These are phyloP conservation scores for Syncephalis fuscata DNA, from an alignment of 371 early-diverging fungal species.

Conservation along the genomic window DNA sequence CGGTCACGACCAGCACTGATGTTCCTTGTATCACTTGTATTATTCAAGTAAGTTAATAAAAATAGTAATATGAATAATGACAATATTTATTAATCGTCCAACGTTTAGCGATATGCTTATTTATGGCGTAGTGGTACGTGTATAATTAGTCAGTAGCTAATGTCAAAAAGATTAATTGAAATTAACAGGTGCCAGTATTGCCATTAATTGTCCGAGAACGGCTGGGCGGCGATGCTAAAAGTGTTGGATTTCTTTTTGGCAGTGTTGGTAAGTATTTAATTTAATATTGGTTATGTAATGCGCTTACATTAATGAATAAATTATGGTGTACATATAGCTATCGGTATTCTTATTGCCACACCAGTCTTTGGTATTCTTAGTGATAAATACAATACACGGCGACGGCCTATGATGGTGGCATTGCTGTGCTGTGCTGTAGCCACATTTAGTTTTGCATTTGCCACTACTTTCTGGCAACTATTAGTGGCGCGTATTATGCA, in stretches of 20 bases:
- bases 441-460: slow-evolving; percentile 48
- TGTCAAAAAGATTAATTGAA: not conserved
- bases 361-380: slow-evolving; percentile 62
- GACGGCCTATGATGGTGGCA: slow-evolving; percentile 60
- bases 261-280: slow-evolving; percentile 35
- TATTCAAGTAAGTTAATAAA: not conserved
- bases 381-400: slow-evolving; percentile 50
- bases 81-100: not conserved
- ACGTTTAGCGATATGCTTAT: slow-evolving; percentile 5
- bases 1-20: not conserved
- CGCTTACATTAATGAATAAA: not conserved
- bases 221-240: slow-evolving; percentile 35
- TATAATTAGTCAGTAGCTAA: not conserved
- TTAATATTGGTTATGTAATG: not conserved
- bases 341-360: slow-evolving; percentile 60
- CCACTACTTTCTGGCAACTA: slow-evolving; percentile 44
- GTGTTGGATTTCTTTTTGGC: slow-evolving; percentile 66
- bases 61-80: no score
- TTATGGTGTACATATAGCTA: slow-evolving; percentile 26
- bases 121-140: slow-evolving; percentile 4
- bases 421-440: slow-evolving; percentile 44
- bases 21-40: not conserved
- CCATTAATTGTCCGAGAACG: slow-evolving; percentile 53
- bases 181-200: slow-evolving; percentile 42
- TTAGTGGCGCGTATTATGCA: slow-evolving; percentile 58